Evolutionary conservation across 306 rosid species (phyloP), one percentile per base, ranked within the genome.

Genomic region (Ormosia semicastrata): DNA sequence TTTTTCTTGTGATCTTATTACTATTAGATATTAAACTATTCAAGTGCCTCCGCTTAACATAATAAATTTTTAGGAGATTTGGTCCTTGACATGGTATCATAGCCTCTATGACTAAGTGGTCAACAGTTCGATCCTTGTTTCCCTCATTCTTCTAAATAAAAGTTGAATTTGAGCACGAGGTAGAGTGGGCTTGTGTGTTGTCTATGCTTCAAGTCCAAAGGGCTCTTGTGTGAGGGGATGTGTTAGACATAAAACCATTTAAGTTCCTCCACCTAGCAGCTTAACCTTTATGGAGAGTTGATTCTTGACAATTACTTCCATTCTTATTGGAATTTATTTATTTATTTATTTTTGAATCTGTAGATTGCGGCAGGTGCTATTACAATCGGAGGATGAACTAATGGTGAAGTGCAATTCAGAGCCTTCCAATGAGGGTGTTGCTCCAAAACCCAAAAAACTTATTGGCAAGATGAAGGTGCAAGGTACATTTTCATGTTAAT

Each of bases 391-490:
- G 89, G 99, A 94, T 54, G 99, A 96, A 78, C 81, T 92, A 82
- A 67, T 96, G 92, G 87, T 78, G 77, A 96, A 94, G 85, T 89
- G 82, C 75, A 91, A 91, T 76, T 87, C 94, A 17, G 97, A 92
- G 78, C 90, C 83, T 78, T 92, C 92, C 9, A 85, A 90, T 17
- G 97, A 96, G 89, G 93, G 89, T 62, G 86, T 90, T 90, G 95
- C 95, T 66, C 89, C 95, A 56, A 96, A 92, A 84, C 97, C 93
- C 10, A 96, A 92, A 84, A 96, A 92, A 80, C 88, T 89, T 58
- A 84, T 91, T 86, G 98, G 98, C 83, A 96, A 94, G 90, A 92
- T 96, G 94, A 96, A 90, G 85, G 97, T 96, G 87, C 99, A 96
- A 92, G 99, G 99, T 96, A 90, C 53, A 46, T 76, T 84, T 69